Conservation (phyloP, 106 monocot species). For the Dendrobium officinale region DNA sequence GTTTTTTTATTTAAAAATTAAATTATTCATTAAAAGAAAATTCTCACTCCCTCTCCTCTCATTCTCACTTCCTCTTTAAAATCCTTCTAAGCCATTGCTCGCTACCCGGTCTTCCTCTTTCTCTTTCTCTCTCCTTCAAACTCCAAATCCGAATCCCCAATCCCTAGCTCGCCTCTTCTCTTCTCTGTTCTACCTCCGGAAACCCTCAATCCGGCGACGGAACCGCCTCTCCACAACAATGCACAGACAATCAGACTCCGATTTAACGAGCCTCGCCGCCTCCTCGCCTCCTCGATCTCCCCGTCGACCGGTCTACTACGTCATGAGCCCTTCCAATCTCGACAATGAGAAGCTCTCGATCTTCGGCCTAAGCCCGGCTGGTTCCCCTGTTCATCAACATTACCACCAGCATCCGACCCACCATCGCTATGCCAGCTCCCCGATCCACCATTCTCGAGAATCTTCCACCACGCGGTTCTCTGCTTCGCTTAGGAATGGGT, state of each 20-base stretch:
- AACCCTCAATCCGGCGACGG: not conserved
- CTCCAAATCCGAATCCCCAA: not conserved
- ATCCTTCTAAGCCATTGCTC: not conserved
- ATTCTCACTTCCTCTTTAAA: not conserved
- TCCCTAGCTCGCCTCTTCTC: not conserved
- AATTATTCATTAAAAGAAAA: too few species aligned
- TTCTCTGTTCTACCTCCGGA: not conserved
- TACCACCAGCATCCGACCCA: slow-evolving; percentile 39
- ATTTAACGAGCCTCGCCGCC: slow-evolving; percentile 80
- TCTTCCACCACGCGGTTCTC: slow-evolving; percentile 74
- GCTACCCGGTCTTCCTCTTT: not conserved
- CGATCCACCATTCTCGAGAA: slow-evolving; percentile 73
- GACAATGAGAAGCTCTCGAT: slow-evolving; percentile 57
- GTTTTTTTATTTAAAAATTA: too few species aligned
- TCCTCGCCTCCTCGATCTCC: slow-evolving; percentile 86
- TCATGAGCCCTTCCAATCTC: slow-evolving; percentile 66
- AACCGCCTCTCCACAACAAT: not conserved
- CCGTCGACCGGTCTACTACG: slow-evolving; percentile 69
- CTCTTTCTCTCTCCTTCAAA: not conserved
- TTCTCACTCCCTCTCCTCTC: not conserved
- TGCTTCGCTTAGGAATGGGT: slow-evolving; percentile 37
- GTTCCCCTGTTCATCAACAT: slow-evolving; percentile 40
- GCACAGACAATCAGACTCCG: slow-evolving; percentile 82
- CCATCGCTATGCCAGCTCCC: slow-evolving; percentile 32
- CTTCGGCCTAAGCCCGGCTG: slow-evolving; percentile 38